phyloP scores from a whole-genome alignment of 352 stramenopile genomes.

The Phytophthora colocasiae region DNA sequence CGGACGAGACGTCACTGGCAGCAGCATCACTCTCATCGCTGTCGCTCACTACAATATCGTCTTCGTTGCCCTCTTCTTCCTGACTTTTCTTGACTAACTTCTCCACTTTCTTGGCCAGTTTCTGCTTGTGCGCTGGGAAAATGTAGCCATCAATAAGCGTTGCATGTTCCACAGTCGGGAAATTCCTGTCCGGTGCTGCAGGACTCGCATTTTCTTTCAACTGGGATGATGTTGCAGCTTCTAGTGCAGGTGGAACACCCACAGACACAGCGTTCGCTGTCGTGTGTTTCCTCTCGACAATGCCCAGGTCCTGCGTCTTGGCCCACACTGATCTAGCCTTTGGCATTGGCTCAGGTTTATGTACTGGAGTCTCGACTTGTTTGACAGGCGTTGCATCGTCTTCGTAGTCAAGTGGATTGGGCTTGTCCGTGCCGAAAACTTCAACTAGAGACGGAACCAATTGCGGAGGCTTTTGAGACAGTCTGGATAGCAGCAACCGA shows the following conservation, averaged over 20 bases:
- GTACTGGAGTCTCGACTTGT: background rate
- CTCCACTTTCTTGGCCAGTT: conserved; percentile 78
- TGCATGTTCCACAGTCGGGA: conserved; percentile 63
- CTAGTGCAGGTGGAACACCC: conserved; percentile 27
- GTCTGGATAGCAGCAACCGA: conserved; percentile 60
- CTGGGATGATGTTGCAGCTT: conserved; percentile 15
- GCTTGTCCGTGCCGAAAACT: conserved; percentile 82
- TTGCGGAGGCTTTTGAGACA: conserved; percentile 81
- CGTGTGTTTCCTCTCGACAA: conserved; percentile 64
- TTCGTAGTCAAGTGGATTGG: conserved; percentile 75
- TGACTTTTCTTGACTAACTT: conserved; percentile 55
- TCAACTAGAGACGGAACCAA: conserved; percentile 80
- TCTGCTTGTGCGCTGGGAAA: conserved; percentile 83
- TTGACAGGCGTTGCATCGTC: conserved; percentile 31
- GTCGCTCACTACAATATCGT: conserved; percentile 72
- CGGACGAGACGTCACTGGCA: conserved; percentile 58
- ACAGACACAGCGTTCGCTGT: conserved; percentile 41
- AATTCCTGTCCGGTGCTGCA: conserved; percentile 48
- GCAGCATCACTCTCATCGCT: conserved; percentile 71
- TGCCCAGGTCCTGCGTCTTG: conserved; percentile 73
- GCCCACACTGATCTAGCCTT: conserved; percentile 74
- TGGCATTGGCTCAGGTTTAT: conserved; percentile 32
- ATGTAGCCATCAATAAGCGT: conserved; percentile 86
- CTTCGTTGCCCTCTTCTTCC: conserved; percentile 27
- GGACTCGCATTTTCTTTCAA: conserved; percentile 59